Evolutionary conservation across 2,329 filamentous ascomycete species (phyloP).

Genomic region (Penicillium corylophilum): DNA sequence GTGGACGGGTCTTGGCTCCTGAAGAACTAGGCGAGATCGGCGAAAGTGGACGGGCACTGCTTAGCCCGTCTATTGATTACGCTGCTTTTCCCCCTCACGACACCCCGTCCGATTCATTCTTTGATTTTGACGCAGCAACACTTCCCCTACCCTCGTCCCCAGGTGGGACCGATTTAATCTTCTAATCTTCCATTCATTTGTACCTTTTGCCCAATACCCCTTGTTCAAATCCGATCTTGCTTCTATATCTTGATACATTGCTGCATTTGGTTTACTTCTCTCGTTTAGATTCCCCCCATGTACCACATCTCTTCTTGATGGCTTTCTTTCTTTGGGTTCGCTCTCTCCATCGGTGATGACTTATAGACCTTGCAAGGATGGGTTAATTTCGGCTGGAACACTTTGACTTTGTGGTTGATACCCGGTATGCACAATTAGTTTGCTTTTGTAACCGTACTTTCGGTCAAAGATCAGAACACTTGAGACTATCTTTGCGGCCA

Average conservation of each 20-base stretch:
- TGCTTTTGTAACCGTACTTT: background rate
- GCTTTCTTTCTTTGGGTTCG: slow-evolving; percentile 2
- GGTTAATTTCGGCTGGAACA: background rate
- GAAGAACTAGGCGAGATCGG: slow-evolving; percentile 58
- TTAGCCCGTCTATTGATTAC: slow-evolving; percentile 31
- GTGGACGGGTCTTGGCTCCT: slow-evolving; percentile 71
- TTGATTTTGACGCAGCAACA: slow-evolving; percentile 12
- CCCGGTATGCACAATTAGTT: slow-evolving; percentile 24
- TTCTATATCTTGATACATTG: slow-evolving; percentile 6
- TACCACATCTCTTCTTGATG: background rate
- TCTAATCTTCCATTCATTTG: slow-evolving; percentile 11
- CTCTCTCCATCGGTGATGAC: background rate
- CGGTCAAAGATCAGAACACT: background rate
- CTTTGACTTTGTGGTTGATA: slow-evolving; percentile 26
- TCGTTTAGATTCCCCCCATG: background rate
- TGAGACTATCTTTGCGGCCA: background rate
- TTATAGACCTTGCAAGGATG: slow-evolving; percentile 5
- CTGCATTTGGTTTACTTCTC: background rate
- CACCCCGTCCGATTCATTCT: slow-evolving; percentile 2
- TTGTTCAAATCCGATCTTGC: slow-evolving; percentile 4
- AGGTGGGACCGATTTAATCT: slow-evolving; percentile 18
- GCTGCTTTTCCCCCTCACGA: slow-evolving; percentile 8
- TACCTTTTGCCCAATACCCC: slow-evolving; percentile 21
- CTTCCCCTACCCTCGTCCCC: slow-evolving; percentile 22
- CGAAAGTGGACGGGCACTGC: slow-evolving; percentile 32